These are phyloP conservation scores for Malus sieversii DNA, from an alignment of 306 rosid genomes.

Conservation along the genomic window DNA sequence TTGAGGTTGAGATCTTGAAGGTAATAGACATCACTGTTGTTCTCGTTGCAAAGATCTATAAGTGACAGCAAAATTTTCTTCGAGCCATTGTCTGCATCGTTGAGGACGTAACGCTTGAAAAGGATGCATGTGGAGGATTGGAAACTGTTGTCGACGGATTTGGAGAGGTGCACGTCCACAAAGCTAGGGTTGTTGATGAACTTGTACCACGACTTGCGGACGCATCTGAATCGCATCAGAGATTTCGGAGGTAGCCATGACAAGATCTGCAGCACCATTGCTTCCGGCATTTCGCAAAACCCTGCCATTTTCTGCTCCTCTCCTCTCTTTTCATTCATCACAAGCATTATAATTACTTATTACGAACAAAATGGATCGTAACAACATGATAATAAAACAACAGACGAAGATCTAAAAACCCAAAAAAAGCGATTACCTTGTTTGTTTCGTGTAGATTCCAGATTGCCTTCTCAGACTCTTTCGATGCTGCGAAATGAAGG, in stretches of 20 bases:
- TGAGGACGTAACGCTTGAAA: background rate
- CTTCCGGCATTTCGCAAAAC: background rate
- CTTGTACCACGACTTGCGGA: background rate
- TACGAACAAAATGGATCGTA: background rate
- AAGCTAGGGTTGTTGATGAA: background rate
- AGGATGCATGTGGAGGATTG: background rate
- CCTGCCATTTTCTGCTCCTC: background rate
- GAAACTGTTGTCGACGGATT: background rate
- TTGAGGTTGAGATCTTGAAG: background rate
- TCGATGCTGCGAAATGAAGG: background rate
- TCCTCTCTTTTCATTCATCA: background rate
- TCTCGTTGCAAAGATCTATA: background rate
- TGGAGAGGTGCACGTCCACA: background rate
- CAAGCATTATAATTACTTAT: background rate
- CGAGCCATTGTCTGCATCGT: background rate
- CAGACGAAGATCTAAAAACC: background rate
- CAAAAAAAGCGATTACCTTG: background rate
- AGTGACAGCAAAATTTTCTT: background rate
- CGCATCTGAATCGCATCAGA: background rate
- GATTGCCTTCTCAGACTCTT: no score
- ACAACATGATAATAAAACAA: background rate
- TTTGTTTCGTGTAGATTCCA: background rate
- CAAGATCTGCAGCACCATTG: background rate
- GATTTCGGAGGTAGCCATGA: background rate
- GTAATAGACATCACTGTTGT: background rate